Percentiles rank a stretch among this genome's conserved stretches.
These are phyloP conservation scores for Rauvolfia tetraphylla DNA, from an alignment of 257 asterid genomes.

Conservation along the genomic window DNA sequence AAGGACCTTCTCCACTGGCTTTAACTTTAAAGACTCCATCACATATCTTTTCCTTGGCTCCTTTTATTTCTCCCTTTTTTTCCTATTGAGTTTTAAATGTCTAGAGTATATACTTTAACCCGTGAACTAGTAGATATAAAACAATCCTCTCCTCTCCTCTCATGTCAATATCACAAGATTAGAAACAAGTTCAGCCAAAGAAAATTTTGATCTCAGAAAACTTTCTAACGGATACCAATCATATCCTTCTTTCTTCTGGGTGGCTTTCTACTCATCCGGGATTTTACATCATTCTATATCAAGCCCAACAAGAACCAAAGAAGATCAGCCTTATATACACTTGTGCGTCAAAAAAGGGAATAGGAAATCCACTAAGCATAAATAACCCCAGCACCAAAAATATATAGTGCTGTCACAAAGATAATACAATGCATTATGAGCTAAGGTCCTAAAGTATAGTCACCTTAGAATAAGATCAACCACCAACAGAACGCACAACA, in stretches of 20 bases:
- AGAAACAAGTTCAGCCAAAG: too few species aligned
- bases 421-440: slow-evolving; percentile 10
- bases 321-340: not conserved
- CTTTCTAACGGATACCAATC: not conserved
- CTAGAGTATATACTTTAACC: not conserved
- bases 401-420: slow-evolving; percentile 6
- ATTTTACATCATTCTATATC: not conserved
- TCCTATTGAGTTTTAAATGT: not conserved
- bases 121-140: not conserved
- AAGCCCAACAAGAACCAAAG: not conserved
- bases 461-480: slow-evolving; percentile 1
- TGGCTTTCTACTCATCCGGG: slow-evolving; percentile 6
- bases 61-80: not conserved
- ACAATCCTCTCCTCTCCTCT: not conserved
- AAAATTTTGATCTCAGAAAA: too few species aligned
- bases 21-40: slow-evolving; percentile 5
- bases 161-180: too few species aligned
- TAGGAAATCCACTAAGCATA: slow-evolving; percentile 5
- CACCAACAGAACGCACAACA: not conserved
- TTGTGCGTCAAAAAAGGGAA: not conserved
- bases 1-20: slow-evolving; percentile 15
- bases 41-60: not conserved
- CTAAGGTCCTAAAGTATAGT: not conserved
- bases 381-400: not conserved
- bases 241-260: not conserved